Evolutionary conservation across 1,139 yeast genomes (phyloP), one percentile per base, ranked within the genome.

Genomic region (Kodamaea suecica): DNA sequence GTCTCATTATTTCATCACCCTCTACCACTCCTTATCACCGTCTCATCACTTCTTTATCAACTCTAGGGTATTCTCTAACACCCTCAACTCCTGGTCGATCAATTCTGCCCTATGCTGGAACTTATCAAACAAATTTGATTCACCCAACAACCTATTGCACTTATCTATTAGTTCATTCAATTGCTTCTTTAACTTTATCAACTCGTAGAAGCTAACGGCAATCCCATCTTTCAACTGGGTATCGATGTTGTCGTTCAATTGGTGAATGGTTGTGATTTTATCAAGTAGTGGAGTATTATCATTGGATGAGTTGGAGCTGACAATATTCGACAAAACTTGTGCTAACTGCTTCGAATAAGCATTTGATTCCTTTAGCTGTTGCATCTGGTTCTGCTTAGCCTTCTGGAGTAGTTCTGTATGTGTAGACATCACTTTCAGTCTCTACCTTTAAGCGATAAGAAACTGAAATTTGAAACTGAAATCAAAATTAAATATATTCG

Each of bases 221-320:
- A 45, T 41, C 8, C 40, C 35, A 20, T 34, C 38, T 17, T 21
- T 27, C 34, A 68, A 41, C 40, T 68, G 74, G 11, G 49, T 46
- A 37, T 66, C 66, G 10, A 70, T 66, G 27, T 66, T 66, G 4
- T 48, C 37, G 45, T 70, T 64, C 14, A 70, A 48, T 32, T 66
- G 63, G 38, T 67, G 73, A 8, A 70, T 65, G 7, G 74, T 68
- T n/a, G 69, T 56, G 37, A 69, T 66, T 44, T 69, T 69, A 39
- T 69, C 74, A 8, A 69, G 40, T 6, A 64, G 45, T 1, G 61
- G 44, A 1, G 68, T 53, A 26, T 50, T 49, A 13, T 40, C 44
- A n/a, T 46, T 45, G 32, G 43, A 40, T 27, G 71, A 63, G 36
- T 67, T 65, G 31, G 53, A 44, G 19, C 44, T 42, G 7, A 63